Conservation (phyloP, 768 basidiomycete genomes). For the Amanita muscaria region DNA sequence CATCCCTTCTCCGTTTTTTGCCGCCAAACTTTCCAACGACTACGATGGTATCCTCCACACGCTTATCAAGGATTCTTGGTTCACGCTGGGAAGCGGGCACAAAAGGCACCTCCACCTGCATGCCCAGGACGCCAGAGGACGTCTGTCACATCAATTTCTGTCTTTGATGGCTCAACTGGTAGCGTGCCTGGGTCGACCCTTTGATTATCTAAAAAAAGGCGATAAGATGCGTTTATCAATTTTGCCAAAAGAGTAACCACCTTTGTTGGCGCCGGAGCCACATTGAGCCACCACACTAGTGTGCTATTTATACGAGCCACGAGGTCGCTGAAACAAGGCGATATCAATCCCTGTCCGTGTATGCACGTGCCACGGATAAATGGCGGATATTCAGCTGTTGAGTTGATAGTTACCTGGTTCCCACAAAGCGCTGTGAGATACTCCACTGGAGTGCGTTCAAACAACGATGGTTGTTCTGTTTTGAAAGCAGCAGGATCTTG, state of each 20-base stretch:
- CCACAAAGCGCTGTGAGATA: conserved; percentile 1
- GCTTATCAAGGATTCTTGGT: conserved; percentile 15
- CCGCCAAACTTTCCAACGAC: conserved; percentile 57
- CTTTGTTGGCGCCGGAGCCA: conserved; percentile 46
- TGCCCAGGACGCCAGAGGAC: conserved; percentile 19
- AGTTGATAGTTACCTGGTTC: background rate
- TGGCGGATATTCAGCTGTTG: background rate
- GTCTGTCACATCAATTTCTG: conserved; percentile 14
- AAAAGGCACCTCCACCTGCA: conserved; percentile 68
- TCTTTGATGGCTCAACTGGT: no score
- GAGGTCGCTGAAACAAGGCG: conserved; percentile 40
- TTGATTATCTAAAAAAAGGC: no score
- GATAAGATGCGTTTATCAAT: no score
- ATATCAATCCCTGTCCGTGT: conserved; percentile 6
- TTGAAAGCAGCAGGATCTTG: no score
- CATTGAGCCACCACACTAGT: no score
- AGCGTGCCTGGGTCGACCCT: no score
- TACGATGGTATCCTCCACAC: conserved; percentile 57
- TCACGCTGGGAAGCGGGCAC: conserved; percentile 50
- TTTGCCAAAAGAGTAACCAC: conserved; percentile 19
- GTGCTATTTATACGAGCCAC: conserved; percentile 60
- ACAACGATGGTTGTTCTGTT: background rate
- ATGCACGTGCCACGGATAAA: conserved; percentile 2
- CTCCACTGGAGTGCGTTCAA: no score
- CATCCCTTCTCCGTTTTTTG: conserved; percentile 57